Evolutionary conservation across 805 yeast genomes (phyloP).

Genomic region (Phaffomyces antillensis): DNA sequence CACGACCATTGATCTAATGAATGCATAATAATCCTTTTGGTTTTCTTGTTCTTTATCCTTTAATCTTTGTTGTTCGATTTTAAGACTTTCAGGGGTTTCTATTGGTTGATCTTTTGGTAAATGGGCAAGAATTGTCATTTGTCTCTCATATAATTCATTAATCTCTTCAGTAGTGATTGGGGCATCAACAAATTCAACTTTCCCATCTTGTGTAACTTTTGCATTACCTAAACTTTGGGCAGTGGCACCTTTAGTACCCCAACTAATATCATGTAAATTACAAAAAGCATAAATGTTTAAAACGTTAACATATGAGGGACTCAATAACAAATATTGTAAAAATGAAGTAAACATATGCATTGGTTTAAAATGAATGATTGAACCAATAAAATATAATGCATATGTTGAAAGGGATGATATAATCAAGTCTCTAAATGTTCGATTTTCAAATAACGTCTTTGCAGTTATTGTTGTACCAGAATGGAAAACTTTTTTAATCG

Average conservation of each 20-base stretch:
- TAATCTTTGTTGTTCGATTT: slow-evolving; percentile 27
- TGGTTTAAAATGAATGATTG: slow-evolving; percentile 81
- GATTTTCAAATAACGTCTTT: slow-evolving; percentile 46
- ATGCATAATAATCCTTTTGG: slow-evolving; percentile 81
- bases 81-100: slow-evolving; percentile 22
- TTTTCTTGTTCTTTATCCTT: slow-evolving; percentile 39
- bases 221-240: slow-evolving; percentile 79
- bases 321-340: slow-evolving; percentile 70
- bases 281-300: slow-evolving; percentile 93
- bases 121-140: slow-evolving; percentile 49
- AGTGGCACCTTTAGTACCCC: slow-evolving; percentile 93
- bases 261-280: slow-evolving; percentile 91
- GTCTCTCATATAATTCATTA: slow-evolving; percentile 63
- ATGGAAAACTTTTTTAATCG: slow-evolving; percentile 45
- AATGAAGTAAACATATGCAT: slow-evolving; percentile 89
- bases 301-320: slow-evolving; percentile 88
- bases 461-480: slow-evolving; percentile 30
- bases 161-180: slow-evolving; percentile 76
- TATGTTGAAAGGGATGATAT: slow-evolving; percentile 86
- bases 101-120: slow-evolving; percentile 21
- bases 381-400: slow-evolving; percentile 68
- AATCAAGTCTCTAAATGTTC: slow-evolving; percentile 76
- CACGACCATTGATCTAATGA: slow-evolving; percentile 83
- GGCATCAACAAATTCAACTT: slow-evolving; percentile 52
- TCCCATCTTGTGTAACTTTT: slow-evolving; percentile 57